Evolutionary conservation across 2,329 filamentous ascomycete genomes (phyloP), one percentile per base, ranked within the genome.

Genomic region (Trichoderma hamatum): DNA sequence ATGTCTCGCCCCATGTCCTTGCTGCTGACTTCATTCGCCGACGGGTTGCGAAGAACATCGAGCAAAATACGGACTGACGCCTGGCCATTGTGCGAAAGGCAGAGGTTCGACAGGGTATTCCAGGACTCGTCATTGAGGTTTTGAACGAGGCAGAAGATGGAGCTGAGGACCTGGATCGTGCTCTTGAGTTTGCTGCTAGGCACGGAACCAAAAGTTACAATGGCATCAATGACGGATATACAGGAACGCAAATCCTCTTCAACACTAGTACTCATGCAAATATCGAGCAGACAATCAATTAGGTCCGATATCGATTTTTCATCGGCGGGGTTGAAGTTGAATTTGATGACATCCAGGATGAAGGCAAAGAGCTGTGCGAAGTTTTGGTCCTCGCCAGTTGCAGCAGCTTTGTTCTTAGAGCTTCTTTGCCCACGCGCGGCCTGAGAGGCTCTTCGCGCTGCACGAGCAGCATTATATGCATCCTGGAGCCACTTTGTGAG

Each of bases 21-120:
- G 68, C 83, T 83, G 70, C 82, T 82, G 66, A 80, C 76, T n/a
- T 80, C 81, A 51, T 83, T 81, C 0, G 75, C 71, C 1, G 82
- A 78, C 46, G 85, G 82, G 65, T 84, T 83, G 52, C 84, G 84
- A 28, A 91, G 79, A 14, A 90, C 86, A 67, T 90, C 86, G 36
- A 93, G 82, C 26, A 93, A 79, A 28, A 90, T 85, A 67, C 88
- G 84, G 56, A 93, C 84, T 1, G 90, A 89, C 43, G 86, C 87
- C 71, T 92, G 89, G 24, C 90, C 90, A 72, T 92, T 88, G 75
- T 93, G 91, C 1, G 91, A 93, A 74, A 84, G 89, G 81, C 90
- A 90, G 0, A 94, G 82, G 72, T 92, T 90, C 75, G 86, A 84
- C 36, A 94, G 82, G 0, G 89, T 90, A 70, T 88, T 87, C 91